phyloP scores from a whole-genome alignment of 2,329 filamentous ascomycete species.

The Fusarium sp. region DNA sequence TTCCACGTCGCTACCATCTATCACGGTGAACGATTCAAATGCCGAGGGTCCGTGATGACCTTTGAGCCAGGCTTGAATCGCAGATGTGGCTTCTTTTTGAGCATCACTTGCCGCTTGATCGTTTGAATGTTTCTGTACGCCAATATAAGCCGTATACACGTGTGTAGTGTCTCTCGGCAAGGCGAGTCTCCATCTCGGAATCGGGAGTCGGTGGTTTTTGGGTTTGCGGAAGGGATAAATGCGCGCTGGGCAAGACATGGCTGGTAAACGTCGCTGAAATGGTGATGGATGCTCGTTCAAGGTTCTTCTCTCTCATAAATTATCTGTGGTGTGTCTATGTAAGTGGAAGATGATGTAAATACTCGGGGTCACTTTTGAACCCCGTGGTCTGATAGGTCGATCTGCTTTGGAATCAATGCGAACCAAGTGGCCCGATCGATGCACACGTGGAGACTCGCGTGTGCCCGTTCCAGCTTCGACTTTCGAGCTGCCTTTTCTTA shows the following conservation, averaged over 20 bases:
- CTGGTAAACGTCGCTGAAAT: neutral
- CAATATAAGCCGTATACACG: conserved; percentile 46
- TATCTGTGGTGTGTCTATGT: neutral
- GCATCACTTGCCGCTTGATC: neutral
- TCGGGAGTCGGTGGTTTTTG: conserved; percentile 43
- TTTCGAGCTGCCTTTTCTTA: neutral
- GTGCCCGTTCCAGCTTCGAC: neutral
- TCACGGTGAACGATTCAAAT: conserved; percentile 18
- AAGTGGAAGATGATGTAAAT: neutral
- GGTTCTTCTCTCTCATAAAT: neutral
- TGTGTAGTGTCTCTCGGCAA: conserved; percentile 24
- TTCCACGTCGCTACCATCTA: conserved; percentile 43
- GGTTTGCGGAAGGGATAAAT: conserved; percentile 46
- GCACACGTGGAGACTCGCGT: neutral
- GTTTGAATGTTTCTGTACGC: conserved; percentile 39
- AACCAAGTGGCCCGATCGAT: neutral
- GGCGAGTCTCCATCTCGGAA: conserved; percentile 47
- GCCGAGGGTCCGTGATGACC: conserved; percentile 1
- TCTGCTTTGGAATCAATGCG: conserved; percentile 3
- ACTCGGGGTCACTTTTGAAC: neutral
- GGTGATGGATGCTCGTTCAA: neutral
- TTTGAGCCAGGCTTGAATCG: conserved; percentile 22
- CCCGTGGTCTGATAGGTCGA: neutral
- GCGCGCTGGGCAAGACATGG: conserved; percentile 35
- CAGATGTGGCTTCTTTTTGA: neutral